A percentile compares a stretch with the other conserved stretches of the same genome.
Evolutionary conservation across 192 early-diverging fungal genomes (phyloP).

Genomic region (Entomortierella beljakovae): DNA sequence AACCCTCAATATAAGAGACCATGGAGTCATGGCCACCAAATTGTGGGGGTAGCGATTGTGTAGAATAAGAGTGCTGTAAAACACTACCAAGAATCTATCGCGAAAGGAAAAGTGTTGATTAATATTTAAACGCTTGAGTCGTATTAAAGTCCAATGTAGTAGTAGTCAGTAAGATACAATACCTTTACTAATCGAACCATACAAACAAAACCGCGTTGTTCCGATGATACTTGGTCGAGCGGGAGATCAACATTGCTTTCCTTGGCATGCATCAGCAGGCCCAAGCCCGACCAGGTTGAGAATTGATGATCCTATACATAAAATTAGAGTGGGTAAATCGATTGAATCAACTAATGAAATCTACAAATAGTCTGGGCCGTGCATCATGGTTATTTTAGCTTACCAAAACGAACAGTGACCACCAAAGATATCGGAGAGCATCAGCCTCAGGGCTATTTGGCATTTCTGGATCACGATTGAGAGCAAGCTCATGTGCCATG

Average conservation of each 20-base stretch:
- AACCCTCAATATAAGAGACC: conserved; percentile 46
- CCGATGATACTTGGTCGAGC: conserved; percentile 5
- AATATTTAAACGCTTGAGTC: background rate
- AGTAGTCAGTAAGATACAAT: no score
- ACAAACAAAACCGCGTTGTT: conserved; percentile 35
- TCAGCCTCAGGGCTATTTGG: conserved; percentile 24
- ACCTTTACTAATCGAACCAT: conserved; percentile 52
- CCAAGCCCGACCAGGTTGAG: conserved; percentile 42
- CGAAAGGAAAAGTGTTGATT: background rate
- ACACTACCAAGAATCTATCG: conserved; percentile 42
- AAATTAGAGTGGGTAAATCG: background rate
- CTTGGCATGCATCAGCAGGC: conserved; percentile 46
- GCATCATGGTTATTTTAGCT: background rate
- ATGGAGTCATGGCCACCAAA: conserved; percentile 52
- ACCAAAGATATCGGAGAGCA: conserved; percentile 42
- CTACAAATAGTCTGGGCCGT: no score
- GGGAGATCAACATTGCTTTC: conserved; percentile 45
- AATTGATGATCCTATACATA: conserved; percentile 48
- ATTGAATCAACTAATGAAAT: no score
- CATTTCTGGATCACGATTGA: conserved; percentile 48
- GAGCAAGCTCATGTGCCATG: conserved; percentile 56
- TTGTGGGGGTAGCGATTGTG: conserved; percentile 40
- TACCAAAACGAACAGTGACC: conserved; percentile 54
- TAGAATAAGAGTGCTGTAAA: conserved; percentile 51
- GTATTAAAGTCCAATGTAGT: no score